Percentiles rank a stretch among this genome's conserved stretches.
Conservation (phyloP, 345 rosid species). For the Abelmoschus esculentus region DNA sequence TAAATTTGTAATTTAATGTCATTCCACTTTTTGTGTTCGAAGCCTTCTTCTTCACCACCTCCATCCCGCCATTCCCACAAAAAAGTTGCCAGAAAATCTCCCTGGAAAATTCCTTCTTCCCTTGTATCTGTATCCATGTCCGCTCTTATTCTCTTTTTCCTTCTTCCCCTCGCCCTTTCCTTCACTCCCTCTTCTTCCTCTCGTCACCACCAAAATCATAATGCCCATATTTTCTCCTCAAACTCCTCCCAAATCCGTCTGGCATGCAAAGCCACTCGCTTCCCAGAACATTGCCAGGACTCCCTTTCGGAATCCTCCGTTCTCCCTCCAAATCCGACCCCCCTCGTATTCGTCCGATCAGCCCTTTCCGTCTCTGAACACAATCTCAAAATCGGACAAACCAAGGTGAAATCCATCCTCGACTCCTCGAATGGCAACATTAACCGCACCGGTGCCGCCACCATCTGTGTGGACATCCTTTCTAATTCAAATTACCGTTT, state of each 20-base stretch:
- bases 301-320: conserved; percentile 30
- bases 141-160: conserved; percentile 24
- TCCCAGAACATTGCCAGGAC: conserved; percentile 38
- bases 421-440: conserved; percentile 41
- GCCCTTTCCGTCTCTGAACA: conserved; percentile 49
- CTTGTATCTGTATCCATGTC: conserved; percentile 29
- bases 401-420: conserved; percentile 48
- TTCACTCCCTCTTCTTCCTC: conserved; percentile 10
- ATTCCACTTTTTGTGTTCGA: not conserved
- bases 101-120: not conserved
- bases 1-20: too few species aligned
- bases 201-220: not conserved
- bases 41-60: not conserved
- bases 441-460: conserved; percentile 57
- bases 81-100: not conserved
- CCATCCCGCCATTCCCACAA: not conserved
- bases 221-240: not conserved
- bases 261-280: conserved; percentile 65
- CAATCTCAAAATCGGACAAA: conserved; percentile 46
- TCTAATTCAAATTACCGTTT: conserved; percentile 47
- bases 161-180: conserved; percentile 21
- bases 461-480: conserved; percentile 47
- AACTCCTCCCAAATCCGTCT: conserved; percentile 23
- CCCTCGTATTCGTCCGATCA: conserved; percentile 50
- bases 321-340: conserved; percentile 37